Base-by-base conservation (phyloP, 352 stramenopile genomes). In the Stephanocyclus meneghinianus region DNA sequence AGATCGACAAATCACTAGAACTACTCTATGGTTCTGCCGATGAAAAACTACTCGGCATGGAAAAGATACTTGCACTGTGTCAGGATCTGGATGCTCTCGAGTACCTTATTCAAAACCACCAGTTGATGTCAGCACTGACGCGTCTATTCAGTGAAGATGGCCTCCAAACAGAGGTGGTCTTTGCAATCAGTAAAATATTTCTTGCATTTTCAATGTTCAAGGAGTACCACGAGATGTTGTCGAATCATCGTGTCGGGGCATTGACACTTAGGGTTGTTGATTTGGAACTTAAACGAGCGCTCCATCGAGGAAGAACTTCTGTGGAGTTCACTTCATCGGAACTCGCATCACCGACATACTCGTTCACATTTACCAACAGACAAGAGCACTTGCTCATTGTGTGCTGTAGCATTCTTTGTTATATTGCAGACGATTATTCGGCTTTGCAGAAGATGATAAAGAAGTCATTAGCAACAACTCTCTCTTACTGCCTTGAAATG, bases 371-470 rank as follows among this genome's bases (percentile, higher is more conserved):
- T 62, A 51, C 60, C 50, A 47, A 57, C 30, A 65, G 53, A 76
- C 95, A 98, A 78, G 95, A 98, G 47, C 95, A 97, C 69, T 74
- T 98, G 21, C 87, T 98, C 66, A 97, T 92, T 50, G 90, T 98
- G 30, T 97, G 92, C 81, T 94, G 98, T 47, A 96, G 96, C 65
- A 91, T 98, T 55, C 88, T 98, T 35, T 88, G 97, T 75, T 98
- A 98, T 79, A 86, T 98, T 42, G 95, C 95, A 0, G 95, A 98
- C 74, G 95, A 98, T 71, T 94, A 97, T 74, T 88, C 93, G 61
- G 96, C 95, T 2, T 95, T 98, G 77, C 85, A 91, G 26, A 98
- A 98, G 81, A 98, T 98, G 95, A 94, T 97, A 42, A 98, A 97
- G 78, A 95, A 94, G 65, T 62, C 47, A 48, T 71, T 88, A 9